phyloP scores from a whole-genome alignment of 805 yeast species.

The Sungouiozyma intestinalis region DNA sequence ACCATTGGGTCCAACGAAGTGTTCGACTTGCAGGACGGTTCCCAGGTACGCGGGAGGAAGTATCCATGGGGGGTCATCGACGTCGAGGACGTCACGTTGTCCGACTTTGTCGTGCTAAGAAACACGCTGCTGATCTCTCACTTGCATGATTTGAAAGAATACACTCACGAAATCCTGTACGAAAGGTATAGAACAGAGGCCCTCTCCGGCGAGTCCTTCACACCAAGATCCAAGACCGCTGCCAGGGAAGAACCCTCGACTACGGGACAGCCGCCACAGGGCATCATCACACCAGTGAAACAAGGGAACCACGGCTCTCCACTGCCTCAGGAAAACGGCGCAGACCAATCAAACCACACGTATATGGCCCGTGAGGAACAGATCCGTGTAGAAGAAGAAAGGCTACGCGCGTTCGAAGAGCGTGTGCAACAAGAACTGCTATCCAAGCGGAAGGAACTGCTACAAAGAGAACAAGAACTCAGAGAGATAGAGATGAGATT shows the following conservation, averaged over 20 bases:
- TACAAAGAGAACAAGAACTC: constrained; percentile 76
- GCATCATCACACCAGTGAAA: neutral
- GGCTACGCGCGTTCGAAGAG: constrained; percentile 76
- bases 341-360: constrained; percentile 28
- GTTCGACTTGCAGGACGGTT: constrained; percentile 36
- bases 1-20: constrained; percentile 60
- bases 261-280: neutral
- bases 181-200: constrained; percentile 88
- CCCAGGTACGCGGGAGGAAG: constrained; percentile 38
- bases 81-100: constrained; percentile 60
- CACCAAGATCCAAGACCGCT: neutral
- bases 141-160: constrained; percentile 78
- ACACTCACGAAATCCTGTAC: constrained; percentile 76
- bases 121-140: constrained; percentile 75
- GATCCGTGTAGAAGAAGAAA: constrained; percentile 79
- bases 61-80: constrained; percentile 54
- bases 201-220: constrained; percentile 37
- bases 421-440: constrained; percentile 80
- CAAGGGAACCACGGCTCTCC: neutral
- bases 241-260: neutral
- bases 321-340: constrained; percentile 1
- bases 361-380: constrained; percentile 74
- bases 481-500: constrained; percentile 69
- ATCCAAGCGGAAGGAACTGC: constrained; percentile 69
- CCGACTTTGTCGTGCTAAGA: constrained; percentile 73